A percentile compares a stretch with the other conserved stretches of the same genome.
Evolutionary conservation across 257 asterid species (phyloP).

Genomic region (Solanum gandarillasii): DNA sequence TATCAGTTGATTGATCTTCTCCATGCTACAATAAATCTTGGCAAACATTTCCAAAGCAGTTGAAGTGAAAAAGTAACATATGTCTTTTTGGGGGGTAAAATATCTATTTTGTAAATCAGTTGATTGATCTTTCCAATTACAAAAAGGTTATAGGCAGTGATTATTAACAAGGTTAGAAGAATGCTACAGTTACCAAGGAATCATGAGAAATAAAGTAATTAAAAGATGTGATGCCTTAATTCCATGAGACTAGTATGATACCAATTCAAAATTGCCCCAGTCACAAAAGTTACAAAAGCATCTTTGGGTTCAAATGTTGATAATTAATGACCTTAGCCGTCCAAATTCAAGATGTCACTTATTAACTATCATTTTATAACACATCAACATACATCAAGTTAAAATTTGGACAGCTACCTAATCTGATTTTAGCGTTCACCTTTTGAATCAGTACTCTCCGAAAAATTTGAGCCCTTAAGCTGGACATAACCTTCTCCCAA

Average conservation of each 20-base stretch:
- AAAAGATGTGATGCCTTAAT: background rate
- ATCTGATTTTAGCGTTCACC: slow-evolving; percentile 27
- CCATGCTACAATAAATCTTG: background rate
- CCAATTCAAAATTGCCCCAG: background rate
- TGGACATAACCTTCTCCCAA: slow-evolving; percentile 98
- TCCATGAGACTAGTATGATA: background rate
- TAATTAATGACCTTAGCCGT: background rate
- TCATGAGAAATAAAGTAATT: background rate
- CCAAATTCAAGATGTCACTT: background rate
- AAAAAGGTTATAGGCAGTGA: background rate
- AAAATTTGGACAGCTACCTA: background rate
- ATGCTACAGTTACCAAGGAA: background rate
- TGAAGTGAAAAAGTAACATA: background rate
- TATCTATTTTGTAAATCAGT: background rate
- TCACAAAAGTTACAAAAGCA: background rate
- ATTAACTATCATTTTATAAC: background rate
- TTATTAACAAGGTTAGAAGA: background rate
- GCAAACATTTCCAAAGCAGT: background rate
- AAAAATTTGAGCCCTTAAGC: slow-evolving; percentile 92
- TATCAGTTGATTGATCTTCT: background rate
- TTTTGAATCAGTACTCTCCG: slow-evolving; percentile 87
- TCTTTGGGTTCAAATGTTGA: background rate
- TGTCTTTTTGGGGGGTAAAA: background rate
- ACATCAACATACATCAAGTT: background rate
- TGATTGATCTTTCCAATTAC: background rate